Evolutionary conservation across 208 protist genomes (phyloP).

Genomic region (Trypanosoma rangeli): DNA sequence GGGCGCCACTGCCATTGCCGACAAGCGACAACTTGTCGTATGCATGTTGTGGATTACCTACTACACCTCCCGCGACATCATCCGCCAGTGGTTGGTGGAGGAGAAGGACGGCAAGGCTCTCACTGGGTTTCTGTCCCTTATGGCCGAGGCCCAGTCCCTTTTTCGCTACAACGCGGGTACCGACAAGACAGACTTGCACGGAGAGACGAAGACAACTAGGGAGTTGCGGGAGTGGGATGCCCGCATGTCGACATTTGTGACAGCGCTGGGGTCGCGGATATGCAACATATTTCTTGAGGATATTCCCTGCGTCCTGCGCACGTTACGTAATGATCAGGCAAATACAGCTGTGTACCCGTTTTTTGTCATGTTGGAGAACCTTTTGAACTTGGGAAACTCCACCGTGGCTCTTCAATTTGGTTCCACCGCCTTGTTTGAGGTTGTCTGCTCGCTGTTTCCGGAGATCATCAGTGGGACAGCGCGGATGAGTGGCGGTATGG

Average conservation of each 20-base stretch:
- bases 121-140: constrained; percentile 66
- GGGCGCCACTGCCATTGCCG: constrained; percentile 31
- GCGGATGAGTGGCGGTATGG: constrained; percentile 73
- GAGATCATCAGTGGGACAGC: constrained; percentile 79
- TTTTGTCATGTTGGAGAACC: constrained; percentile 83
- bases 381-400: constrained; percentile 73
- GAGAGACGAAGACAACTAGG: neutral
- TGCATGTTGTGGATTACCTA: constrained; percentile 80
- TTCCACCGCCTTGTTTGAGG: constrained; percentile 63
- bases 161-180: constrained; percentile 66
- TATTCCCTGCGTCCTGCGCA: constrained; percentile 56
- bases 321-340: constrained; percentile 50
- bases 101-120: constrained; percentile 51
- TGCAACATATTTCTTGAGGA: constrained; percentile 61
- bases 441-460: constrained; percentile 71
- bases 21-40: constrained; percentile 68
- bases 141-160: constrained; percentile 66
- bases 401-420: constrained; percentile 83
- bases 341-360: constrained; percentile 69
- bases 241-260: constrained; percentile 72
- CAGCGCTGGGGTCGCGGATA: constrained; percentile 63
- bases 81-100: constrained; percentile 51
- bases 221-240: constrained; percentile 65
- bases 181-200: constrained; percentile 28
- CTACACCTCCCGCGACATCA: constrained; percentile 51